Evolutionary conservation across 202 grass and related monocot genomes (phyloP), one percentile per base, ranked within the genome.

Genomic region (Hordeum pubiflorum): DNA sequence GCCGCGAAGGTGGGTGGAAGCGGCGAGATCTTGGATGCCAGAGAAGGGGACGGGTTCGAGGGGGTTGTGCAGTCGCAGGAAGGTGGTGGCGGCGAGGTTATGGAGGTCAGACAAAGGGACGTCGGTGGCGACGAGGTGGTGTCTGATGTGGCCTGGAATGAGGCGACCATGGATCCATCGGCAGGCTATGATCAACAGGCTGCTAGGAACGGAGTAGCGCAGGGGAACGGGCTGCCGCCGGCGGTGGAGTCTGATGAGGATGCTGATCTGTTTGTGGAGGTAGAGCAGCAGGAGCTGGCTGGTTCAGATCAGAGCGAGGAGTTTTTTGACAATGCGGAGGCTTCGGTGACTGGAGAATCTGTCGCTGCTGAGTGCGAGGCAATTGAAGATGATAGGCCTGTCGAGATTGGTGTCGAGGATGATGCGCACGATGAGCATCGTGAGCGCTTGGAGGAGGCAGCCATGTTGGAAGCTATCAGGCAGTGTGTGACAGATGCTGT

Each of bases 391-490:
- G 43, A 12, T 15, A 44, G 31, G 10, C 18, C 7, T 20, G 62
- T 56, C 0, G 62, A 82, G 34, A 26, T 76, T 18, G 56, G 9
- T 65, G 57, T 85, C 0, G 87, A 81, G 34, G 82, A 71, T 24
- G 13, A 29, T 85, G 44, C 1, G 0, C 56, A 64, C 48, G 71
- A 65, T 21, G 33, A 12, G 7, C 40, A 57, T 44, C 62, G 21
- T 71, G 81, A 76, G 32, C 46, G 6, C 24, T 74, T 52, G 14
- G 76, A 75, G 43, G 79, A 87, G 59, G 68, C 72, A 72, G 64
- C 79, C 23, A 82, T 87, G 85, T 48, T 21, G 36, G 26, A 56
- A 64, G 34, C 18, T 0, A 82, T 82, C 73, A 76, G 72, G 79
- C 55, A 60, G 12, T 82, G 54, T 32, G 76, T 85, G 21, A 64